These are phyloP conservation scores for Viola pubescens DNA, from an alignment of 441 rosid genomes.

Conservation along the genomic window DNA sequence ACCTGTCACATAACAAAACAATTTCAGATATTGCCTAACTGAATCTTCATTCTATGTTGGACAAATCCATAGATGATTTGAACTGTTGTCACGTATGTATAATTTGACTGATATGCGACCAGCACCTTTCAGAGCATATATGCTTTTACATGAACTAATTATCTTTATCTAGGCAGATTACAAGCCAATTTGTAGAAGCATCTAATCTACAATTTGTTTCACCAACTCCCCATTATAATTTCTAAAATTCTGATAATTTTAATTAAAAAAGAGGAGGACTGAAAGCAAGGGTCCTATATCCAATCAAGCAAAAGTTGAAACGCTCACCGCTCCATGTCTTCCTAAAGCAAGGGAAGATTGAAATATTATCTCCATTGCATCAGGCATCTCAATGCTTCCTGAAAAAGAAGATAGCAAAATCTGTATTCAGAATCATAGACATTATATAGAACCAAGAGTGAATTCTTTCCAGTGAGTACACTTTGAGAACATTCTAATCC, in stretches of 20 bases:
- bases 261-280: background rate
- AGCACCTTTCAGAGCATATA: too few species aligned
- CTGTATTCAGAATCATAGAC: background rate
- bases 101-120: too few species aligned
- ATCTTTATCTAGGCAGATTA: background rate
- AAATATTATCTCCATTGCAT: slow-evolving; percentile 90
- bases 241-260: too few species aligned
- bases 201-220: too few species aligned
- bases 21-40: background rate
- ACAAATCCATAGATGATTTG: too few species aligned
- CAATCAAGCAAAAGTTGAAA: slow-evolving; percentile 9
- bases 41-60: too few species aligned
- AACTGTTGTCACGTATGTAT: too few species aligned
- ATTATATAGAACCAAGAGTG: too few species aligned
- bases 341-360: slow-evolving; percentile 83
- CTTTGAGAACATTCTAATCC: too few species aligned
- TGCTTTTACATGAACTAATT: background rate
- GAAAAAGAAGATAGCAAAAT: slow-evolving; percentile 20
- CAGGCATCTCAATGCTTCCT: slow-evolving; percentile 82
- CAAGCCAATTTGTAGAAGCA: too few species aligned
- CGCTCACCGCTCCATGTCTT: slow-evolving; percentile 69
- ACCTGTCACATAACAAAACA: slow-evolving; percentile 41
- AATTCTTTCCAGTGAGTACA: too few species aligned
- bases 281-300: background rate
- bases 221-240: too few species aligned